Percentiles rank a stretch among this genome's conserved stretches.
phyloP scores from a whole-genome alignment of 2,329 filamentous ascomycete species.

The Trichothecium sympodiale region DNA sequence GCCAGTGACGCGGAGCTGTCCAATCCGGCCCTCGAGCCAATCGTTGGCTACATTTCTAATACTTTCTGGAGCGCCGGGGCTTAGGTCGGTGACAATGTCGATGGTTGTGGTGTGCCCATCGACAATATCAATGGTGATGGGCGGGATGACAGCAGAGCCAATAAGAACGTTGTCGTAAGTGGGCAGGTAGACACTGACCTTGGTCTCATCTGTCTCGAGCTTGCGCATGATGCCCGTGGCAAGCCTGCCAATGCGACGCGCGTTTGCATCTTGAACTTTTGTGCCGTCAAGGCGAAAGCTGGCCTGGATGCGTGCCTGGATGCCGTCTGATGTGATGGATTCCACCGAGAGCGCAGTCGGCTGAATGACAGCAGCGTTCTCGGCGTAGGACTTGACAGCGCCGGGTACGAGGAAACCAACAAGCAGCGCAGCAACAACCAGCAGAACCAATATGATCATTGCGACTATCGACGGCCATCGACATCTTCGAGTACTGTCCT shows the following conservation, averaged over 20 bases:
- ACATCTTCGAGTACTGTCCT: constrained; percentile 9
- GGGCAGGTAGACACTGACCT: constrained; percentile 68
- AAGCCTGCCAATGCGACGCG: constrained; percentile 65
- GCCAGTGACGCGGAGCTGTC: constrained; percentile 59
- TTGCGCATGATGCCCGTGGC: constrained; percentile 72
- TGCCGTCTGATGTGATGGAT: constrained; percentile 67
- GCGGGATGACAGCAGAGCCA: constrained; percentile 66
- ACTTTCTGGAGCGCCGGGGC: constrained; percentile 64
- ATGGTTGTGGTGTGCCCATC: constrained; percentile 68
- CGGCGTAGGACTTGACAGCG: constrained; percentile 74
- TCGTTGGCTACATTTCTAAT: constrained; percentile 76
- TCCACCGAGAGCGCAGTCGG: constrained; percentile 78
- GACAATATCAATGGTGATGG: constrained; percentile 62
- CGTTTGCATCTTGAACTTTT: constrained; percentile 57
- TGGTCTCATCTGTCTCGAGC: constrained; percentile 62
- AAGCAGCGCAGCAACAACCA: constrained; percentile 58
- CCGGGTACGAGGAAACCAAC: constrained; percentile 74
- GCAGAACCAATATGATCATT: constrained; percentile 50
- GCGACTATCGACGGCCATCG: constrained; percentile 73
- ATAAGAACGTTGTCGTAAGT: constrained; percentile 70
- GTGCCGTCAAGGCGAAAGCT: constrained; percentile 72
- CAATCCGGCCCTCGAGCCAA: constrained; percentile 72
- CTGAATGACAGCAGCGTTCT: constrained; percentile 70
- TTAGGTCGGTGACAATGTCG: constrained; percentile 67
- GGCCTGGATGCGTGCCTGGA: constrained; percentile 70